These are phyloP conservation scores for Fusarium acutatum DNA, from an alignment of 2,329 filamentous ascomycete species.

Conservation along the genomic window DNA sequence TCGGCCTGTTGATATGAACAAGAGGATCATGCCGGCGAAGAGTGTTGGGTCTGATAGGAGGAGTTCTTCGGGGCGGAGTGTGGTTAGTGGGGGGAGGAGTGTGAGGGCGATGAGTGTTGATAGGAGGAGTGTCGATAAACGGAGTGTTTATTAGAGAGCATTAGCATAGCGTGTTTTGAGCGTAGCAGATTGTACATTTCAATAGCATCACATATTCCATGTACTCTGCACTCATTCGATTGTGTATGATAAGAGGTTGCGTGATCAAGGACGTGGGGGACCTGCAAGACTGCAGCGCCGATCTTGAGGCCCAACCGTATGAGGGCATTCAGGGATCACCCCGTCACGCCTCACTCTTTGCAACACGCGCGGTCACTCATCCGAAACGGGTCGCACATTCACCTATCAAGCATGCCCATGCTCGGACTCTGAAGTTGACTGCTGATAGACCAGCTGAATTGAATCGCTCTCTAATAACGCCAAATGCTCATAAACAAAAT, in stretches of 20 bases:
- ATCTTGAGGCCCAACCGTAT: neutral
- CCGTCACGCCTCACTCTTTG: too few relatives aligned
- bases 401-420: rapidly evolving
- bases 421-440: rapidly evolving
- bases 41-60: neutral
- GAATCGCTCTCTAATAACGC: neutral
- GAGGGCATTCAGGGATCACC: neutral
- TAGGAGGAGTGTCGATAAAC: slow-evolving; percentile 6
- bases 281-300: neutral
- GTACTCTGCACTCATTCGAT: rapidly evolving
- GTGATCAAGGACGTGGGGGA: neutral
- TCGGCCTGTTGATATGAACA: slow-evolving; percentile 1
- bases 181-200: neutral
- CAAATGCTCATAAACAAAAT: neutral
- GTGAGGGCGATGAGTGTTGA: slow-evolving; percentile 19
- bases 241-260: neutral
- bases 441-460: too few relatives aligned
- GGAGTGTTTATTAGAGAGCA: neutral
- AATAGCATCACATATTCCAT: neutral
- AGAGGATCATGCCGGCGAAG: slow-evolving; percentile 7
- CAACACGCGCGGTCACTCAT: too few relatives aligned
- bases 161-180: slow-evolving; percentile 15
- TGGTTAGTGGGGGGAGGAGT: neutral
- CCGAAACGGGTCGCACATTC: too few relatives aligned
- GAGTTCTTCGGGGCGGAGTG: neutral